A percentile compares a stretch with the other conserved stretches of the same genome.
Conservation (phyloP, 176 grass and related monocot species). For the Secale cereale region DNA sequence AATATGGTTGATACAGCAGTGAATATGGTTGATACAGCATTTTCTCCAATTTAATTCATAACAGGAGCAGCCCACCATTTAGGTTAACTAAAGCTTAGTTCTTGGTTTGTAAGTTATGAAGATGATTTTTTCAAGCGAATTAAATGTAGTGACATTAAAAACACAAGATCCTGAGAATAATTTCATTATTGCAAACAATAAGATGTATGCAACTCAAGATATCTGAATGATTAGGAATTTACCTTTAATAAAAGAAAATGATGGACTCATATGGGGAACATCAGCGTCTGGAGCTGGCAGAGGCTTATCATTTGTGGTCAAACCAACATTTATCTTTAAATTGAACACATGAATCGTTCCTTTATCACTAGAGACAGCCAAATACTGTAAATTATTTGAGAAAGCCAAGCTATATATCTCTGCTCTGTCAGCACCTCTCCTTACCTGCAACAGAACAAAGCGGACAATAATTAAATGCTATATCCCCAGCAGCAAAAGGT, state of each 20-base stretch:
- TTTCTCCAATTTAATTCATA: not conserved
- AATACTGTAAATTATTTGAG: conserved; percentile 86
- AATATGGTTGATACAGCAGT: not conserved
- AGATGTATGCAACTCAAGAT: not conserved
- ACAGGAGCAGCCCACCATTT: not conserved
- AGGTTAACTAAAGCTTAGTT: not conserved
- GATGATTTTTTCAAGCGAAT: not conserved
- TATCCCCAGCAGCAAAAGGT: not conserved
- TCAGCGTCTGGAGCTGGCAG: conserved; percentile 64
- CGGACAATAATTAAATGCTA: not conserved
- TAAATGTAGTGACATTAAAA: not conserved
- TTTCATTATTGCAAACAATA: not conserved
- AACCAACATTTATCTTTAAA: conserved; percentile 84
- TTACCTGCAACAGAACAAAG: conserved; percentile 55
- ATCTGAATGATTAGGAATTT: conserved; percentile 14
- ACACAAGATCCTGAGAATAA: not conserved
- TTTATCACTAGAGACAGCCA: conserved; percentile 96
- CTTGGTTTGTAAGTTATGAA: not conserved
- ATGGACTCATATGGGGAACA: conserved; percentile 49
- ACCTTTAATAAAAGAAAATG: conserved; percentile 98
- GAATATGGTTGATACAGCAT: not conserved
- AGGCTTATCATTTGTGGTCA: conserved; percentile 71
- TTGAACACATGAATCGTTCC: conserved; percentile 98
- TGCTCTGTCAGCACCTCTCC: conserved; percentile 97
- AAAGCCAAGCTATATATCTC: conserved; percentile 99